Conservation (phyloP, 2,329 filamentous ascomycete species). For the Colletotrichum sp. region DNA sequence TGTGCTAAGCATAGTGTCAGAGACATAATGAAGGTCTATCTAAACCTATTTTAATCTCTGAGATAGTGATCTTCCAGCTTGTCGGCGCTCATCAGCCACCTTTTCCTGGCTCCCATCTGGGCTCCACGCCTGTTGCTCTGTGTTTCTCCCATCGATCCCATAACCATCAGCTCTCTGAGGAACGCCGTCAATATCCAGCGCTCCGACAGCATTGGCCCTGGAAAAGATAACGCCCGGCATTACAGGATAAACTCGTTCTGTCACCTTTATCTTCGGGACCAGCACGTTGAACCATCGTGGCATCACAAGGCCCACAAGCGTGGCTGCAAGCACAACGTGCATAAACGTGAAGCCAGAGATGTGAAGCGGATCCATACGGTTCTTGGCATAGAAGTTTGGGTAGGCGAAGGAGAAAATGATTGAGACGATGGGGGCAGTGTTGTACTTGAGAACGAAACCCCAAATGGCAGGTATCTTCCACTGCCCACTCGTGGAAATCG, state of each 20-base stretch:
- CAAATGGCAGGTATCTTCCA: conserved; percentile 23
- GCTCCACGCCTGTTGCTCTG: not conserved
- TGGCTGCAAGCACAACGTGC: conserved; percentile 10
- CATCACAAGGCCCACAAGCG: conserved; percentile 18
- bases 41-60: not conserved
- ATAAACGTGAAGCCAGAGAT: conserved; percentile 23
- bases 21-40: not conserved
- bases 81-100: not conserved
- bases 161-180: not conserved
- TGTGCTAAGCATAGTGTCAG: too few relatives aligned
- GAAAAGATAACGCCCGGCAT: conserved; percentile 7
- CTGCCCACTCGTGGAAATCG: not conserved
- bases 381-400: conserved; percentile 19
- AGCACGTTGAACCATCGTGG: conserved; percentile 24
- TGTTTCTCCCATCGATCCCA: not conserved
- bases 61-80: not conserved
- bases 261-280: not conserved
- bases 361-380: conserved; percentile 22
- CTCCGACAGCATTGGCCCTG: conserved; percentile 1
- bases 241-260: not conserved
- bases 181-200: not conserved
- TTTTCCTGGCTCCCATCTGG: not conserved
- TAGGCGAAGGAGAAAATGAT: conserved; percentile 25
- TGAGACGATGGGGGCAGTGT: conserved; percentile 23
- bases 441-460: conserved; percentile 24